Evolutionary conservation across 106 monocot species (phyloP), one percentile per base, ranked within the genome.

Genomic region (Allium cepa): DNA sequence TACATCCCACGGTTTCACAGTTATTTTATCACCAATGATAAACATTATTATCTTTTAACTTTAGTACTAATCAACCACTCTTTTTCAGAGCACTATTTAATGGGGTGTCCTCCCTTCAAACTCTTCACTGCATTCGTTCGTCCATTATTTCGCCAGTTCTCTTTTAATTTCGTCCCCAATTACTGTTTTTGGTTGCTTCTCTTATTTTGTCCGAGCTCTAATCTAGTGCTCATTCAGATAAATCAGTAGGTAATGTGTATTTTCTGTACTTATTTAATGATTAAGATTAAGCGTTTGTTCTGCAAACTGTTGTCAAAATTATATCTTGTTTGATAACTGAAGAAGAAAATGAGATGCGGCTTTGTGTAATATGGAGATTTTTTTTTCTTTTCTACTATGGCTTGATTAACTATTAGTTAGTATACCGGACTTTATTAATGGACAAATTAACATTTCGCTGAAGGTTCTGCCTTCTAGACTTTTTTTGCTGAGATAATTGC

Each of bases 111-210:
- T 53, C 67, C 49, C 13, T 17, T 28, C 52, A 26, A 17, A 49
- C 49, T 49, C 17, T 52, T 67, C 67, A 67, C 53, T 67, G 26
- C 67, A 53, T 67, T 67, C 67, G 27, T 26, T 16, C 67, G 51
- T 66, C n/a, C 0, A 51, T 67, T 53, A n/a, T n/a, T 52, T 17
- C 22, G 5, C 53, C n/a, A 59, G 45, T 50, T 10, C 16, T 66
- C 51, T 46, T 26, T 49, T 26, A 13, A 14, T 53, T 16, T 4
- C 11, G 6, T 17, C 17, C 49, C 47, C 49, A 49, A 10, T 14
- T 62, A 45, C 46, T 22, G 6, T 62, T 12, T 11, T 13, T 49
- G 26, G 47, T 15, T 65, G 17, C 11, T 17, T 50, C 17, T 13
- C 8, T 16, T 50, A 15, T 15, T 64, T 48, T 18, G 9, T 50